phyloP scores from a whole-genome alignment of 75 land plant genomes.

The Sequoiadendron giganteum region DNA sequence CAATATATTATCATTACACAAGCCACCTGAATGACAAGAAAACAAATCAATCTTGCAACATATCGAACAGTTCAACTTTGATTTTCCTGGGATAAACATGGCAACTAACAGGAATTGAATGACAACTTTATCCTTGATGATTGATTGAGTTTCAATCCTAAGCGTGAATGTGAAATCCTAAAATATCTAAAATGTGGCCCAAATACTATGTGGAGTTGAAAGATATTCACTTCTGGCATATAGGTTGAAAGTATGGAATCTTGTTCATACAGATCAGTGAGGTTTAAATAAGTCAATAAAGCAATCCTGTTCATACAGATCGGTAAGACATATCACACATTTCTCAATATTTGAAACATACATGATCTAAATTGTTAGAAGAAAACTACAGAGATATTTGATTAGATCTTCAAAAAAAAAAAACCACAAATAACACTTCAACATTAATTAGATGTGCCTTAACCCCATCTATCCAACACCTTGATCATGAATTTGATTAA shows the following conservation, averaged over 20 bases:
- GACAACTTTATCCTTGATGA: too few relatives aligned
- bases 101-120: too few relatives aligned
- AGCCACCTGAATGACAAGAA: too few relatives aligned
- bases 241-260: not conserved
- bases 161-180: not conserved
- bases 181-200: not conserved
- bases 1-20: too few relatives aligned
- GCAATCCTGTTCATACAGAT: not conserved
- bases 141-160: not conserved
- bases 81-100: too few relatives aligned
- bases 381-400: not conserved
- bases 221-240: not conserved
- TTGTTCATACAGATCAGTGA: not conserved
- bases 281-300: not conserved
- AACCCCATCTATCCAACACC: not conserved
- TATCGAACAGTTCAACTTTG: too few relatives aligned
- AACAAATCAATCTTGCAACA: too few relatives aligned
- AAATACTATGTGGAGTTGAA: not conserved
- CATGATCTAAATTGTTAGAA: not conserved
- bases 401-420: not conserved
- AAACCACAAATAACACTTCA: too few relatives aligned
- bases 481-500: not conserved
- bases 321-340: too few relatives aligned
- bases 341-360: too few relatives aligned
- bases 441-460: too few relatives aligned